phyloP scores from a whole-genome alignment of 176 grass and related monocot genomes.

The Raddia guianensis region DNA sequence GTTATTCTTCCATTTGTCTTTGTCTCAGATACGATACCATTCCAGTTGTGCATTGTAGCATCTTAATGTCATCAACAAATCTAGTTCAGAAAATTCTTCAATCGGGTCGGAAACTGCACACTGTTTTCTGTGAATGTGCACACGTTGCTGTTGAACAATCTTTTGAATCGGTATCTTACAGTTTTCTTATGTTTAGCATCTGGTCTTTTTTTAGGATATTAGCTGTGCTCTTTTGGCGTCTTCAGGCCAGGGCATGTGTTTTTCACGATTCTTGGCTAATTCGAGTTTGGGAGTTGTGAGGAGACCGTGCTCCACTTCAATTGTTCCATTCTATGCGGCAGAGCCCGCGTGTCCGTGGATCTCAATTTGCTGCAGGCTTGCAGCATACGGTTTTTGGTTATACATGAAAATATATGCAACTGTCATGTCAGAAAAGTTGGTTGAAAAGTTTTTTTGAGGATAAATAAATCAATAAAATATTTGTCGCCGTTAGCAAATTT shows the following conservation, averaged over 20 bases:
- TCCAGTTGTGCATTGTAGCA: conserved; percentile 51
- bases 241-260: background rate
- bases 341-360: background rate
- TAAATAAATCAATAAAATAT: no score
- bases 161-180: background rate
- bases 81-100: conserved; percentile 42
- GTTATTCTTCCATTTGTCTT: conserved; percentile 59
- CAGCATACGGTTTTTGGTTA: background rate
- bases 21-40: conserved; percentile 21
- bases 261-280: background rate
- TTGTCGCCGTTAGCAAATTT: background rate
- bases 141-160: background rate
- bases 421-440: background rate
- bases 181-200: background rate
- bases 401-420: background rate
- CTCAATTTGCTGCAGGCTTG: background rate
- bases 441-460: no score
- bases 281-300: no score
- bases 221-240: no score
- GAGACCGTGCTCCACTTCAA: background rate
- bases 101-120: background rate
- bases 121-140: conserved; percentile 29
- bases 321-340: background rate
- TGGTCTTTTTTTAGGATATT: background rate
- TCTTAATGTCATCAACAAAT: conserved; percentile 37